Conservation (phyloP, 768 basidiomycete species). For the Mycena pura region DNA sequence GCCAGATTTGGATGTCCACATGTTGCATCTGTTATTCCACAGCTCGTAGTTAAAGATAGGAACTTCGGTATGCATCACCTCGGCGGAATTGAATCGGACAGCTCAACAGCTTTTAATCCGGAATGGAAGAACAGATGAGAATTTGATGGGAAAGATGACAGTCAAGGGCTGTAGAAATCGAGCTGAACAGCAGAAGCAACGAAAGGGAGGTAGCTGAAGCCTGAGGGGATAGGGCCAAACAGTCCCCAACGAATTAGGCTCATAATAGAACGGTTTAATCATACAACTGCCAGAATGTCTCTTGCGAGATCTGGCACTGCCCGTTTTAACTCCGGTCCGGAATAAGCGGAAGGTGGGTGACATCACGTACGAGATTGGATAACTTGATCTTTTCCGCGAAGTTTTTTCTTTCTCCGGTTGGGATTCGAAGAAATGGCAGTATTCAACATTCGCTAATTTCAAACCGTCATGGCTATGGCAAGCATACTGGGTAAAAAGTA, state of each 20-base stretch:
- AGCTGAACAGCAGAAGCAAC: constrained; percentile 3
- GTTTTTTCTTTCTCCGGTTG: not conserved
- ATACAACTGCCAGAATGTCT: not conserved
- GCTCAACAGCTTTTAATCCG: constrained; percentile 10
- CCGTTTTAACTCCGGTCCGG: not conserved
- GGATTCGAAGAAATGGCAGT: not conserved
- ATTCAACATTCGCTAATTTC: not conserved
- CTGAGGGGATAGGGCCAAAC: constrained; percentile 3
- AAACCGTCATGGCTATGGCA: not conserved
- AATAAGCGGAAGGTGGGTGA: not conserved
- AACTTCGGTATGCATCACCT: constrained; percentile 7
- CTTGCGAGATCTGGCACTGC: not conserved
- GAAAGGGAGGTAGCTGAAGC: constrained; percentile 8
- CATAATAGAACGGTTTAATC: not conserved
- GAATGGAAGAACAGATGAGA: not conserved
- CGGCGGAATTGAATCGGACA: constrained; percentile 1
- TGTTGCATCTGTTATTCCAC: too few species aligned
- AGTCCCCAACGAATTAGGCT: not conserved
- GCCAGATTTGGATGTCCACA: too few species aligned
- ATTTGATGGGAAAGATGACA: not conserved
- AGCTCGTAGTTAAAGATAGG: too few species aligned
- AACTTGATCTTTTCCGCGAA: not conserved
- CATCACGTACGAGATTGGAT: not conserved
- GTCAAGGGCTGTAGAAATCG: not conserved
- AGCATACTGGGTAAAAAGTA: too few species aligned